These are phyloP conservation scores for Phytopythium mirpurense DNA, from an alignment of 352 stramenopile genomes.

Conservation along the genomic window DNA sequence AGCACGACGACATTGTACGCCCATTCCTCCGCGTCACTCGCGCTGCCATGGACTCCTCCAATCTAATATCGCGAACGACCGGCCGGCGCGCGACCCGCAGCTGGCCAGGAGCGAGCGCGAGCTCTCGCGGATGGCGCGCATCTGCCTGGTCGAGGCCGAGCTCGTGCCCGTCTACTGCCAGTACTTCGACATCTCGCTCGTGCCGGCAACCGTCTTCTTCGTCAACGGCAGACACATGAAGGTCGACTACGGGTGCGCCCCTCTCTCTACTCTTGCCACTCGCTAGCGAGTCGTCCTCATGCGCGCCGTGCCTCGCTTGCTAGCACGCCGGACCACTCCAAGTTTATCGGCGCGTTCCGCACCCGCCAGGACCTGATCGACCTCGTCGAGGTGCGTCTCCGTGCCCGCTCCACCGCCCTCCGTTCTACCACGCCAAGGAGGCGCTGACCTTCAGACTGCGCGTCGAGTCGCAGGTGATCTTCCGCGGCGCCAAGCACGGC, in stretches of 20 bases:
- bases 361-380: slow-evolving; percentile 82
- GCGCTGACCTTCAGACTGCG: too few relatives aligned
- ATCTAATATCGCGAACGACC: too few relatives aligned
- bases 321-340: slow-evolving; percentile 83
- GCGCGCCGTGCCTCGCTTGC: neutral
- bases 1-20: slow-evolving; percentile 81
- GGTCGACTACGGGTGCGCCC: slow-evolving; percentile 84
- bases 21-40: neutral
- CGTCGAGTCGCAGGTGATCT: slow-evolving; percentile 55
- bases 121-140: slow-evolving; percentile 73
- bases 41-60: too few relatives aligned
- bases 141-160: slow-evolving; percentile 74
- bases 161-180: slow-evolving; percentile 74
- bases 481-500: slow-evolving; percentile 66
- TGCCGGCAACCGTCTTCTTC: slow-evolving; percentile 85
- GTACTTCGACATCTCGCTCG: slow-evolving; percentile 87
- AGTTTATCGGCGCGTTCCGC: slow-evolving; percentile 83
- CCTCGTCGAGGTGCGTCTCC: slow-evolving; percentile 62
- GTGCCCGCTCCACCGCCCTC: neutral
- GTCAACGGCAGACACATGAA: slow-evolving; percentile 89
- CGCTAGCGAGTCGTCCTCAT: too few relatives aligned
- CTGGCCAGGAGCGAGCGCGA: slow-evolving; percentile 68
- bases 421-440: too few relatives aligned
- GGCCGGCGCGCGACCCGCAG: slow-evolving; percentile 17
- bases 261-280: too few relatives aligned